Base-by-base conservation (phyloP, 2,329 filamentous ascomycete genomes). In the Magnaporthiopsis poae region DNA sequence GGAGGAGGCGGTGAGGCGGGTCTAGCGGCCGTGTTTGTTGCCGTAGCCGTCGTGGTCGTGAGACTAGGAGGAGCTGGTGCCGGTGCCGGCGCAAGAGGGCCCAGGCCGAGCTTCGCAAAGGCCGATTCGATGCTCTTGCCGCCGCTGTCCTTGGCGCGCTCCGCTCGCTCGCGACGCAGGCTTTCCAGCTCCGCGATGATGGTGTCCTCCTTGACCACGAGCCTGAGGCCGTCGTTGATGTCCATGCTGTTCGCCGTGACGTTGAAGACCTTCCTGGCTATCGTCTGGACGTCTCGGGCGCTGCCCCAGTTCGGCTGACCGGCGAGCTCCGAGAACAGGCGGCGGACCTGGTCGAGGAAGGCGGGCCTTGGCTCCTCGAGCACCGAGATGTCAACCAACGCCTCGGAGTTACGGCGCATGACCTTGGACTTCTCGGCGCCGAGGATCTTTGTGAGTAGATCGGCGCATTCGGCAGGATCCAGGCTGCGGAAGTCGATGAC, bases 251-350 rank as follows among this genome's bases (percentile, higher is more conserved):
- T 71, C 67, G 75, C 76, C n/a, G 75, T 68, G 25, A 68, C 71
- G 21, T 74, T 73, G 69, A 86, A 85, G 1, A 88, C 81, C 0
- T 65, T 70, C 67, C 82, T 85, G 0, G 77, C 79, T 0, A 90
- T 61, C 0, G 81, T 82, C 15, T 84, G 75, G 1, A 90, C 80
- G 62, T 90, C 88, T 4, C 88, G 80, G 0, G 82, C 87, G 68
- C 85, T 90, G 0, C 82, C 88, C 85, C 88, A 90, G 8, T 80
- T 79, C 0, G 80, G 72, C 3, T 83, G 76, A 0, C 66, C 60
- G 0, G 80, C 72, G 0, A 90, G 73, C 0, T 65, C 59, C 0
- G 71, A 64, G 52, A 89, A 82, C 0, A 74, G 70, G 52, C 65
- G 8, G 2, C 71, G 39, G 60, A 79, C 74, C 1, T 72, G 33